phyloP scores from a whole-genome alignment of 257 asterid genomes.

The Solanum bulbocastanum region DNA sequence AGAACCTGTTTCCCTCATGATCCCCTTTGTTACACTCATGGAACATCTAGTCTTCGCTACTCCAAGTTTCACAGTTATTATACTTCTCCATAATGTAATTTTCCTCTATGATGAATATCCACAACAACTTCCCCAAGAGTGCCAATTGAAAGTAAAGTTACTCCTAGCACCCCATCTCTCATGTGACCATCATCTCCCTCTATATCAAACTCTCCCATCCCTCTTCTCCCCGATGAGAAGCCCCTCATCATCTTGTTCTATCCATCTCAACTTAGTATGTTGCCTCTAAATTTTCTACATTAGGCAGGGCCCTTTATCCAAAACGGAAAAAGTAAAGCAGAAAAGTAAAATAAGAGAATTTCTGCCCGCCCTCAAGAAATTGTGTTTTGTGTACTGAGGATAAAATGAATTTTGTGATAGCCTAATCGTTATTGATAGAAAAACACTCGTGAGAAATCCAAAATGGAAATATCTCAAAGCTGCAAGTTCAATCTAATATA shows the following conservation, averaged over 20 bases:
- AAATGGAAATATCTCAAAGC: background rate
- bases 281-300: background rate
- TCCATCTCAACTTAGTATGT: background rate
- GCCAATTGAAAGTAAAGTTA: background rate
- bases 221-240: background rate
- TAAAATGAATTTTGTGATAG: background rate
- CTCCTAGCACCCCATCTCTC: background rate
- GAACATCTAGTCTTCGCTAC: background rate
- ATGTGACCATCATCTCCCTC: background rate
- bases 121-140: background rate
- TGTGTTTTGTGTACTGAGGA: background rate
- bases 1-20: background rate
- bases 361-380: background rate
- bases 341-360: background rate
- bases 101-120: background rate
- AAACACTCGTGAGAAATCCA: background rate
- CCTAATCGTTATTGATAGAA: background rate
- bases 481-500: background rate
- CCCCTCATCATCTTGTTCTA: background rate
- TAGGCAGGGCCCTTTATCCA: background rate
- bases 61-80: background rate
- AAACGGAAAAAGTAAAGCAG: background rate
- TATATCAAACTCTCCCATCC: background rate
- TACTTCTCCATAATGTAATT: background rate
- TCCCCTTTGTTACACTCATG: background rate